Evolutionary conservation across 2,329 filamentous ascomycete genomes (phyloP), one percentile per base, ranked within the genome.

Genomic region (Cercospora sp.): DNA sequence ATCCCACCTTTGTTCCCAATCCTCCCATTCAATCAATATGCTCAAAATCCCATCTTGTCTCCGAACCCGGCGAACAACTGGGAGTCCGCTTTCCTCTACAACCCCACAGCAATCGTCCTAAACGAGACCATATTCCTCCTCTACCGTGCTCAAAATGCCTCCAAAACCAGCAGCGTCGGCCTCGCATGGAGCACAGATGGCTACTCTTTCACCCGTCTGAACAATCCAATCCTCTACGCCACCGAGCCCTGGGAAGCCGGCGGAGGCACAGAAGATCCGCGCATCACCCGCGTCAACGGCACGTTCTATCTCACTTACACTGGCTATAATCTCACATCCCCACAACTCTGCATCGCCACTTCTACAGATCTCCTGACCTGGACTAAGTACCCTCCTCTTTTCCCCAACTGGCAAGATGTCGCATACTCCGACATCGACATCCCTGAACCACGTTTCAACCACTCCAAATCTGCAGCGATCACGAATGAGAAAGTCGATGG

Each of bases 251-350:
- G 74, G 68, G 78, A 80, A 60, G 67, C 69, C 6, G 69, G 71
- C 3, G 78, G 79, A 33, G 77, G 78, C 28, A 75, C 73, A 30
- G 78, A 81, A 67, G 79, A 81, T 64, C 78, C 79, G 9, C 73
- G 79, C 16, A 72, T 81, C 7, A 74, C 78, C 13, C 74, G 77
- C 23, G 72, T 79, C 31, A 78, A 80, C 31, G 78, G 78, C 1
- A 77, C 77, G 0, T 80, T 80, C 67, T 79, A 80, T 71, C 65
- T 80, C 66, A 80, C 79, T 1, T 80, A 80, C 66, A 80, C 79
- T 3, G 77, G 66, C 2, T 80, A 73, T 58, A 77, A 80, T 55
- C 60, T 70, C n/a, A 73, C 69, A 4, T 73, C 71, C 2, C 72
- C 78, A 12, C 76, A 74, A 36, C 75, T 80, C 12, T 79, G 78